Conservation (phyloP, 1,284 basidiomycete species). For the Cutaneotrichosporon cavernicola region DNA sequence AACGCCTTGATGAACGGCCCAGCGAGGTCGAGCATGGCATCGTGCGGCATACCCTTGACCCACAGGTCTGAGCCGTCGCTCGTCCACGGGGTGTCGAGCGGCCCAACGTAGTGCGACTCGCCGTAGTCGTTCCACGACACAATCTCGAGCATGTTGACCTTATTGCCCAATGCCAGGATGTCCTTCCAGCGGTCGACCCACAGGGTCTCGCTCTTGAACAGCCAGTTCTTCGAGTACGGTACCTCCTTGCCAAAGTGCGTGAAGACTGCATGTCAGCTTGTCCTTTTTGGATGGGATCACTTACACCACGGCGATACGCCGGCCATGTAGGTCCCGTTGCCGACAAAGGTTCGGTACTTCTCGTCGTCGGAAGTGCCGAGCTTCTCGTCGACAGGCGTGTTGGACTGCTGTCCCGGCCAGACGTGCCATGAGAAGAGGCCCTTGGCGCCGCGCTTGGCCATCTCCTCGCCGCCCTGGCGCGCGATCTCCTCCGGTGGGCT, state of each 20-base stretch:
- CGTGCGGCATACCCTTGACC: constrained; percentile 47
- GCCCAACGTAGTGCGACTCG: constrained; percentile 52
- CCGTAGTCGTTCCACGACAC: constrained; percentile 55
- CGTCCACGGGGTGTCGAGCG: constrained; percentile 39
- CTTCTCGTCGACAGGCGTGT: constrained; percentile 36
- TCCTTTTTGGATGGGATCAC: constrained; percentile 11
- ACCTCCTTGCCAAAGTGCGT: constrained; percentile 51
- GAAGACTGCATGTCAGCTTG: constrained; percentile 34
- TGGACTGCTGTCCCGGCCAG: constrained; percentile 47
- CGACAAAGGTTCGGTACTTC: constrained; percentile 33
- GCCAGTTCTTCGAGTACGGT: constrained; percentile 51
- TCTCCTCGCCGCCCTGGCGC: constrained; percentile 2
- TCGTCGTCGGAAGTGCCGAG: constrained; percentile 40
- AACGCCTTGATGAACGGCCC: constrained; percentile 52
- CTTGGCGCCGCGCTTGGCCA: constrained; percentile 25
- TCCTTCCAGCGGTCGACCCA: constrained; percentile 53
- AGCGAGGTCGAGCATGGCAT: constrained; percentile 48
- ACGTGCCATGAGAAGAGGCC: constrained; percentile 52
- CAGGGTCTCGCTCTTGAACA: constrained; percentile 50
- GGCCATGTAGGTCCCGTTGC: constrained; percentile 48
- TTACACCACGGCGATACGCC: constrained; percentile 51
- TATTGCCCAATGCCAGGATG: constrained; percentile 37
- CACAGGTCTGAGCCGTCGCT: constrained; percentile 49
- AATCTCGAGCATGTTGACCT: constrained; percentile 45
- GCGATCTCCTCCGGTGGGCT: not conserved